Conservation (phyloP, 495 filamentous ascomycete species). For the Aspergillus diversus region DNA sequence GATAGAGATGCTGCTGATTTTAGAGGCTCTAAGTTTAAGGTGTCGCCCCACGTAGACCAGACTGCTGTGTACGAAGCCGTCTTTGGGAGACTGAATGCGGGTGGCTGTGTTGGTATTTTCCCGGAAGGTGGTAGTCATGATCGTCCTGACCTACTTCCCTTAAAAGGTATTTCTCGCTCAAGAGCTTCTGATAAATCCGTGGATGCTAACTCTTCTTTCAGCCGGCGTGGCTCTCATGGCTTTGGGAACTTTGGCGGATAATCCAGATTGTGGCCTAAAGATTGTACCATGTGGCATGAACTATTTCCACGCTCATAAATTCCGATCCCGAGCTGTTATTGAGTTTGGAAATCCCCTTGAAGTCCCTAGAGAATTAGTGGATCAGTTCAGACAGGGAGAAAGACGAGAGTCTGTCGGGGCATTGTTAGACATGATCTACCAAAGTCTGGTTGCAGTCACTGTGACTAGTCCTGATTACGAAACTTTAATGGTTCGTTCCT, state of each 20-base stretch:
- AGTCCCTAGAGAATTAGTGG: conserved; percentile 77
- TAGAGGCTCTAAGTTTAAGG: conserved; percentile 79
- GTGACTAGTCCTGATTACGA: conserved; percentile 95
- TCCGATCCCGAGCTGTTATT: conserved; percentile 92
- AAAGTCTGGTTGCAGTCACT: conserved; percentile 84
- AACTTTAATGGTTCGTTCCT: conserved; percentile 78
- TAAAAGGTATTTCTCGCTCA: conserved; percentile 66
- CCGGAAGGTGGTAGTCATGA: conserved; percentile 98
- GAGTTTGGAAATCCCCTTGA: conserved; percentile 92
- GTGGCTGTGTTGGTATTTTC: conserved; percentile 95
- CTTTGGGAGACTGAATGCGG: conserved; percentile 75
- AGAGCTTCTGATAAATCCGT: neutral
- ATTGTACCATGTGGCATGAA: conserved; percentile 99
- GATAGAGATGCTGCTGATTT: conserved; percentile 49
- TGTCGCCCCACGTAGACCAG: conserved; percentile 93
- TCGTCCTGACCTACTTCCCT: conserved; percentile 85
- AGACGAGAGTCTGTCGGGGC: conserved; percentile 81
- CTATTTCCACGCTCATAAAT: conserved; percentile 99
- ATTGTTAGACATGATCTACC: conserved; percentile 83
- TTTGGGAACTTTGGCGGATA: conserved; percentile 84
- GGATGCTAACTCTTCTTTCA: conserved; percentile 27
- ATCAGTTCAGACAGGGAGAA: conserved; percentile 81
- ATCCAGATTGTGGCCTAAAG: conserved; percentile 88
- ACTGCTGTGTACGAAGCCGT: conserved; percentile 91
- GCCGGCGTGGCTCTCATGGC: conserved; percentile 99